phyloP scores from a whole-genome alignment of 139 green algal genomes.

The Protoeuglena noctilucae region DNA sequence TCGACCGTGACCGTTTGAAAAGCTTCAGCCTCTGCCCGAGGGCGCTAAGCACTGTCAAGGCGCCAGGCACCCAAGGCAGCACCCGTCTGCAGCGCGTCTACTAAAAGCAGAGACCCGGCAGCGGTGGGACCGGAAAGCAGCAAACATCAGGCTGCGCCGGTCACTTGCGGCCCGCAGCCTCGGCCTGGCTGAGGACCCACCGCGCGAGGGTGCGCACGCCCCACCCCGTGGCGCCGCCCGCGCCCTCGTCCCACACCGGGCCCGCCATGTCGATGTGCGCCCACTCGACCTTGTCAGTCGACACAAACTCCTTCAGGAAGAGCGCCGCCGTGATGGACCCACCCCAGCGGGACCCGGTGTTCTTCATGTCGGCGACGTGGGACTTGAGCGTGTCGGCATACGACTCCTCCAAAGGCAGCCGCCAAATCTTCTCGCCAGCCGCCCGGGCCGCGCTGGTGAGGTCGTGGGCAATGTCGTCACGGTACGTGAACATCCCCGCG shows the following conservation, averaged over 20 bases:
- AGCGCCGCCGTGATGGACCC: constrained; percentile 83
- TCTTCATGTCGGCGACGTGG: constrained; percentile 74
- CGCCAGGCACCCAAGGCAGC: too few relatives aligned
- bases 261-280: constrained; percentile 87
- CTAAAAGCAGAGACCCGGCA: too few relatives aligned
- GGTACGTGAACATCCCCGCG: constrained; percentile 46
- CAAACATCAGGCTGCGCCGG: too few relatives aligned
- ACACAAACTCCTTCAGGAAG: constrained; percentile 76
- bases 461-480: constrained; percentile 16
- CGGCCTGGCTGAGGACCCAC: constrained; percentile 1
- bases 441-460: constrained; percentile 11
- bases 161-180: too few relatives aligned
- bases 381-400: constrained; percentile 67
- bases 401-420: constrained; percentile 76
- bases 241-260: constrained; percentile 71
- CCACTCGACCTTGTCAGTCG: constrained; percentile 62
- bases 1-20: too few relatives aligned
- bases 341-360: constrained; percentile 46
- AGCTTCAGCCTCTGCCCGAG: too few relatives aligned
- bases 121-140: too few relatives aligned
- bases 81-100: too few relatives aligned
- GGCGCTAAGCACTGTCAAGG: too few relatives aligned
- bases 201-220: background rate
- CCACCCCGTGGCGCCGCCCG: constrained; percentile 54
- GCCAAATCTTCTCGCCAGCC: constrained; percentile 73